Base-by-base conservation (phyloP, 2,329 filamentous ascomycete genomes). In the Colletotrichum melonis region DNA sequence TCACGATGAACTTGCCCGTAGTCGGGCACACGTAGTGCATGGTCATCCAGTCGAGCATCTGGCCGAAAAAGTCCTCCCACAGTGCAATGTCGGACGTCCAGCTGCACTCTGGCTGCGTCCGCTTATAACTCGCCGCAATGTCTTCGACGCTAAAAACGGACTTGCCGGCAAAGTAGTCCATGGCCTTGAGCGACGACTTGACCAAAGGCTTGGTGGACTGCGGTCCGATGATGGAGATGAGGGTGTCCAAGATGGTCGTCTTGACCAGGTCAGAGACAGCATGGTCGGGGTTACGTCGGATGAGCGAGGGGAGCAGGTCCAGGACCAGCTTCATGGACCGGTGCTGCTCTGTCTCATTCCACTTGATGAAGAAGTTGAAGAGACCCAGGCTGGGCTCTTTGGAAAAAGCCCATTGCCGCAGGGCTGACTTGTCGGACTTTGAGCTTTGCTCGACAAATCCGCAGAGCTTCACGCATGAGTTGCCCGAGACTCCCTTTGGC, bases 181-280 rank as follows among this genome's bases (percentile, higher is more conserved):
- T 83, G 19, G 89, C 89, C 78, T 92, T 91, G 74, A 95, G 88
- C 7, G 92, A 90, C 46, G 92, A 92, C 79, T 94, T 94, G 54
- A 91, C 90, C 64, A 92, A 86, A 11, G 91, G 88, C 75, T 89
- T 91, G 19, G 90, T 86, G 42, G 90, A 90, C 73, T 89, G 86
- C 69, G 89, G 87, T 26, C 88, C 86, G 55, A 94, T 87, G 16
- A 92, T 89, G 1, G 88, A 87, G 19, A 93, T 78, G 7, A 92
- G 85, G 5, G 84, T 87, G 30, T 85, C 80, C 19, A 92, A 77
- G 7, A 92, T 84, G 19, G 78, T 79, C 22, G 79, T 76, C 76
- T 88, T 89, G 38, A 87, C 83, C 4, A 79, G 73, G 14, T 76
- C 77, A 2, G 82, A 82, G 24, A 79, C 79, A n/a, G 80, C 74